A percentile compares a stretch with the other conserved stretches of the same genome.
Evolutionary conservation across 805 yeast genomes (phyloP).

Genomic region (Komagataella phaffii): DNA sequence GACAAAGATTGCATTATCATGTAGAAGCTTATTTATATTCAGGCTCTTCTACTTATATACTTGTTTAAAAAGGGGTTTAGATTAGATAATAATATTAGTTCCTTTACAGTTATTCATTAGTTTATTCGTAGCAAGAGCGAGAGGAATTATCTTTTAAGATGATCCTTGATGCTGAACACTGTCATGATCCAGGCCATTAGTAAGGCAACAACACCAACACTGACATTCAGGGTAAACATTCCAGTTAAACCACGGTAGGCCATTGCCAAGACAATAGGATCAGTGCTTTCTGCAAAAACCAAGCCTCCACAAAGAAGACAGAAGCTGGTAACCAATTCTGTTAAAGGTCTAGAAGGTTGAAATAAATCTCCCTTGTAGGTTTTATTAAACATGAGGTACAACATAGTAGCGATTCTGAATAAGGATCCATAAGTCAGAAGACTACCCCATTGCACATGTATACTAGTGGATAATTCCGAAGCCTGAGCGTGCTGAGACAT

Average conservation of each 20-base stretch:
- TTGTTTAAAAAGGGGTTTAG: not conserved
- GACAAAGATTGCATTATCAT: not conserved
- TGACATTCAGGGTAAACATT: constrained; percentile 84
- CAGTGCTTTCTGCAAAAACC: constrained; percentile 85
- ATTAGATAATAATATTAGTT: not conserved
- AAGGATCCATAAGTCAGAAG: constrained; percentile 72
- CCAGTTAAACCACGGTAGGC: constrained; percentile 72
- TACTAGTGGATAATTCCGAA: constrained; percentile 56
- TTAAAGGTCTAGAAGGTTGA: constrained; percentile 62
- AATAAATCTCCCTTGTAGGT: constrained; percentile 15
- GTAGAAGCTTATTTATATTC: not conserved
- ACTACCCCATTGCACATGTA: constrained; percentile 91
- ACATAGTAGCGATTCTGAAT: constrained; percentile 55
- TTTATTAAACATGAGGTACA: constrained; percentile 34
- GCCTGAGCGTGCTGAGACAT: constrained; percentile 95
- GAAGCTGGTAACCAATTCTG: constrained; percentile 73
- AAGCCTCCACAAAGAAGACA: constrained; percentile 79
- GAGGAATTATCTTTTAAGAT: constrained; percentile 18
- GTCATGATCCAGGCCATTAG: constrained; percentile 83
- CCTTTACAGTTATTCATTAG: not conserved
- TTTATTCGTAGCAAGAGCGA: not conserved
- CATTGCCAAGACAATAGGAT: constrained; percentile 70
- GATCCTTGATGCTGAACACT: constrained; percentile 48
- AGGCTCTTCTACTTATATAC: not conserved
- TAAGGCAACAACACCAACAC: constrained; percentile 66